Evolutionary conservation across 192 early-diverging fungal species (phyloP), one percentile per base, ranked within the genome.

Genomic region (Backusella psychrophila): DNA sequence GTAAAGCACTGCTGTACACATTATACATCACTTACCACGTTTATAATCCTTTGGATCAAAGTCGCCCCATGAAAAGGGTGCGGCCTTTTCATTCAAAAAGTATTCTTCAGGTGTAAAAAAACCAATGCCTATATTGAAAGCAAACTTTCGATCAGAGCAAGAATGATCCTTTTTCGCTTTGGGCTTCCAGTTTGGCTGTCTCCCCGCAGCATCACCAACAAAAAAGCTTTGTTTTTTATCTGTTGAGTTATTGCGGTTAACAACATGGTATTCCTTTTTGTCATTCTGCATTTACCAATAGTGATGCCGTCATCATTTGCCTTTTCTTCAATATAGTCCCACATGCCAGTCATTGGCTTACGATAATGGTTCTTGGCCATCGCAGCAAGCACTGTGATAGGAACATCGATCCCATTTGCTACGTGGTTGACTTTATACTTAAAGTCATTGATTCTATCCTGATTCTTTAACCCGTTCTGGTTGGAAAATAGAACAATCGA

Each of bases 191-290:
- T 84, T 86, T 2, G 72, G 83, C 0, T 83, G 80, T 41, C 97
- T 79, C 1, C 97, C 96, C n/a, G 95, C 95, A 3, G 96, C 97
- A 83, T 99, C 97, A 29, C 97, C 97, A 4, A 96, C 93, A 85
- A 90, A 99, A 63, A 95, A 96, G 75, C 91, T 92, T 3, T 78
- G 67, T 7, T 52, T 56, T 42, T 66, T 73, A 74, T 96, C 94
- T 77, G 90, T 14, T 31, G 17, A 81, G 49, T 15, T 1, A 39
- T 12, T 46, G 6, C 65, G 14, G 23, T 29, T 21, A 35, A 75
- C 19, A 33, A 33, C 33, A 33, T 3, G 72, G 33, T 41, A 15
- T 17, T 3, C 14, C 6, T 34, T 33, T 63, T 38, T 38, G 8
- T 3, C 9, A 12, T 29, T 53, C 9, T 63, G n/a, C 53, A 29